Percentiles rank a stretch among this genome's conserved stretches.
These are phyloP conservation scores for Colletotrichum theobromicola DNA, from an alignment of 2,329 filamentous ascomycete genomes.

Conservation along the genomic window DNA sequence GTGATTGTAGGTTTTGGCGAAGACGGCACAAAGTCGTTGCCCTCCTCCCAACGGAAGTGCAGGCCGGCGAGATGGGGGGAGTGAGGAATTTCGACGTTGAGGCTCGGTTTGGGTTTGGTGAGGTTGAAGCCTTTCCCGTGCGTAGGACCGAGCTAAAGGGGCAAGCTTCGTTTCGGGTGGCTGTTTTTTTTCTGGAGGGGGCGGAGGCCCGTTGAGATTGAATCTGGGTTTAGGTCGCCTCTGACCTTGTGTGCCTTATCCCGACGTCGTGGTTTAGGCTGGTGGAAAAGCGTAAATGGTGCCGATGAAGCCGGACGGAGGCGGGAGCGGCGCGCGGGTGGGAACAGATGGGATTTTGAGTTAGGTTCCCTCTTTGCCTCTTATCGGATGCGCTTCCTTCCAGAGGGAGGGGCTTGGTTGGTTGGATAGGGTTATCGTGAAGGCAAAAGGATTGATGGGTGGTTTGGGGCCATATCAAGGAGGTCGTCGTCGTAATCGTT, in stretches of 20 bases:
- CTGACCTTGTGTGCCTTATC: not conserved
- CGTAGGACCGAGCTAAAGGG: not conserved
- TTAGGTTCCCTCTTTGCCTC: not conserved
- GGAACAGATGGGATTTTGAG: not conserved
- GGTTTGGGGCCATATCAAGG: not conserved
- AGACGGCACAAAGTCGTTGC: not conserved
- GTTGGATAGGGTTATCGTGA: not conserved
- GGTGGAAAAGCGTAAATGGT: not conserved
- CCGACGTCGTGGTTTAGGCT: not conserved
- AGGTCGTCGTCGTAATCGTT: not conserved
- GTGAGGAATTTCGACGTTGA: not conserved
- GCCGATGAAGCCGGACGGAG: not conserved
- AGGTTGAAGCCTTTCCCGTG: not conserved
- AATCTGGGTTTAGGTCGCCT: not conserved
- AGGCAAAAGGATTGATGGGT: not conserved
- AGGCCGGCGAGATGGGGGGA: not conserved
- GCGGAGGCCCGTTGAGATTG: not conserved
- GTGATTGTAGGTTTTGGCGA: not conserved
- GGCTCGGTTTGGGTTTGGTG: not conserved
- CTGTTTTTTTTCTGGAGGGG: not conserved
- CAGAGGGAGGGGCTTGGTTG: not conserved
- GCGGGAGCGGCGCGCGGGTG: not conserved
- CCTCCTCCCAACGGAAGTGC: not conserved
- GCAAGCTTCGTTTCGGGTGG: not conserved
- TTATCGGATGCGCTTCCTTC: not conserved